Conservation (phyloP, 495 filamentous ascomycete species). For the Neurospora sp. region DNA sequence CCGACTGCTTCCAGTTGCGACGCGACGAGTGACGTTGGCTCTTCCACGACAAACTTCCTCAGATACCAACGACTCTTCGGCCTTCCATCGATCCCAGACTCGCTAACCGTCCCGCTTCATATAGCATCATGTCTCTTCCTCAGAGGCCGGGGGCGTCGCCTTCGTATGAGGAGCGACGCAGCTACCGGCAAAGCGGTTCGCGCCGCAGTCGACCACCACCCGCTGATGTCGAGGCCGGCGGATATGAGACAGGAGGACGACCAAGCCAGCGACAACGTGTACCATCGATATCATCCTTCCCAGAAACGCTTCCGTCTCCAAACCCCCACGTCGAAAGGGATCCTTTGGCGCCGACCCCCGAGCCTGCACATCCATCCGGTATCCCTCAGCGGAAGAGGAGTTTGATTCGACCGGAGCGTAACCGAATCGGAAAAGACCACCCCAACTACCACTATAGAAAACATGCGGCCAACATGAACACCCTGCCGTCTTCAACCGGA, state of each 20-base stretch:
- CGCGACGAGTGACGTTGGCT: background rate
- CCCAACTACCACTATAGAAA: slow-evolving; percentile 92
- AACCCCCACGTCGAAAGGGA: slow-evolving; percentile 36
- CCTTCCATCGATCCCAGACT: background rate
- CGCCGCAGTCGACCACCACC: slow-evolving; percentile 41
- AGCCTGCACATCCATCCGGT: slow-evolving; percentile 29
- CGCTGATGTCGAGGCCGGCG: slow-evolving; percentile 56
- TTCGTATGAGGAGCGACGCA: slow-evolving; percentile 43
- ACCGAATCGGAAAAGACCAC: slow-evolving; percentile 68
- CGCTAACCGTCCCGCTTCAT: slow-evolving; percentile 12
- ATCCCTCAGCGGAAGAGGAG: slow-evolving; percentile 57
- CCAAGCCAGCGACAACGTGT: slow-evolving; percentile 35
- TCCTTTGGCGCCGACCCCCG: slow-evolving; percentile 29
- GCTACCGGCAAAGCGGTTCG: slow-evolving; percentile 47
- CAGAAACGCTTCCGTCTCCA: slow-evolving; percentile 39
- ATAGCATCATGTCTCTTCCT: slow-evolving; percentile 54
- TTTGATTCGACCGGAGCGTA: slow-evolving; percentile 79
- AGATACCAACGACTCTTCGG: background rate
- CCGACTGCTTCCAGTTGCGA: background rate
- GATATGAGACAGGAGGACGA: slow-evolving; percentile 28
- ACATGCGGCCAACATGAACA: slow-evolving; percentile 81
- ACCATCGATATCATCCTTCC: slow-evolving; percentile 38
- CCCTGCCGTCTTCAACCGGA: slow-evolving; percentile 80
- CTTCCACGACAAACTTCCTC: background rate
- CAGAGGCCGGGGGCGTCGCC: slow-evolving; percentile 53